Conservation (phyloP, 345 rosid genomes). For the Populus davidiana region DNA sequence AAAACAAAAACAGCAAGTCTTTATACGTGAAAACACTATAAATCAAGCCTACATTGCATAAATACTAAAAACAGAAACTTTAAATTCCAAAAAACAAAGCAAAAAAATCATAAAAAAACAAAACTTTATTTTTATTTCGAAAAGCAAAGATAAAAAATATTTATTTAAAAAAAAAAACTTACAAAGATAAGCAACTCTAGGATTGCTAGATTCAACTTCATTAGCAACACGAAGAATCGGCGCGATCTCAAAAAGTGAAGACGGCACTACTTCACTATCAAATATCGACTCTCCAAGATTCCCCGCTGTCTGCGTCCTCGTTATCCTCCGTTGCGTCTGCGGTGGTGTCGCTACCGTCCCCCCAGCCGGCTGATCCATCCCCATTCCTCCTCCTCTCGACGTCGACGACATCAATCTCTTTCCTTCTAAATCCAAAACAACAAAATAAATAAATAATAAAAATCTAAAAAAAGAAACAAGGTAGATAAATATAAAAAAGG, state of each 20-base stretch:
- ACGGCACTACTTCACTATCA: conserved; percentile 97
- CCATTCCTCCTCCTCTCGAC: conserved; percentile 21
- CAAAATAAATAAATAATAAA: neutral
- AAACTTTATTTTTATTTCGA: too few species aligned
- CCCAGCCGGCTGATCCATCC: conserved; percentile 22
- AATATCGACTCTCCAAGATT: conserved; percentile 81
- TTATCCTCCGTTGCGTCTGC: conserved; percentile 48
- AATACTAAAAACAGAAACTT: too few species aligned
- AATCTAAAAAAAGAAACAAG: neutral
- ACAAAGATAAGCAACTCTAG: conserved; percentile 98
- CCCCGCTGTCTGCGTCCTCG: conserved; percentile 89
- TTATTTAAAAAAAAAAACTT: conserved; percentile 23
- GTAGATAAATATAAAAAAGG: neutral
- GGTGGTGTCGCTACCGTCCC: conserved; percentile 29
- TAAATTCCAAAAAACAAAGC: too few species aligned
- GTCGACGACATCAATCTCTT: conserved; percentile 19
- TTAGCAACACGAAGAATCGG: conserved; percentile 99
- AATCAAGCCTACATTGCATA: too few species aligned
- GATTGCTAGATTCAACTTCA: conserved; percentile 87
- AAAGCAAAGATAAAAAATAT: too few species aligned
- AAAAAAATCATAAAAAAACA: too few species aligned
- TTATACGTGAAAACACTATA: too few species aligned
- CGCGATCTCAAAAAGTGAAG: conserved; percentile 88
- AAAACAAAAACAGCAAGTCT: too few species aligned
- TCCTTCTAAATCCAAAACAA: neutral